Evolutionary conservation across 2,329 filamentous ascomycete genomes (phyloP).

Genomic region (Fusarium sp.): DNA sequence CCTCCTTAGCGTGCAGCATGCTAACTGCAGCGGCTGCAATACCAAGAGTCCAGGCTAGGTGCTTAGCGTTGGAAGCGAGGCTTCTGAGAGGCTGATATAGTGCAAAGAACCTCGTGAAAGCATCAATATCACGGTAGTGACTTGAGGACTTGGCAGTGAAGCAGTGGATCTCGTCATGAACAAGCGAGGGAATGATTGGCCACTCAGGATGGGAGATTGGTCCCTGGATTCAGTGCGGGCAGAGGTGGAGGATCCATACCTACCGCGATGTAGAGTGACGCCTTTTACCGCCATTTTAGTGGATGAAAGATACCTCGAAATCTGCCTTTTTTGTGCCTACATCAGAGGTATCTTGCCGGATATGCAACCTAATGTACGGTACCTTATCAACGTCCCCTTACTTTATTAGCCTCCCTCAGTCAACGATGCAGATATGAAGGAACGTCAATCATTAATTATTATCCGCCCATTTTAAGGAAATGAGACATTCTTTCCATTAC

Average conservation of each 20-base stretch:
- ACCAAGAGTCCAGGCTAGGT: no score
- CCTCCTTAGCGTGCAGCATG: constrained; percentile 6
- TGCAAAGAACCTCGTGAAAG: constrained; percentile 29
- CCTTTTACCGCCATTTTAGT: constrained; percentile 42
- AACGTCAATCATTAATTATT: constrained; percentile 37
- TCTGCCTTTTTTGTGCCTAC: constrained; percentile 8
- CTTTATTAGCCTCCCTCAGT: constrained; percentile 33
- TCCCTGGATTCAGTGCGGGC: constrained; percentile 36
- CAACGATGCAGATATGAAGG: constrained; percentile 36
- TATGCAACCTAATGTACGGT: constrained; percentile 31
- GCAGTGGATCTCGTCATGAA: constrained; percentile 17
- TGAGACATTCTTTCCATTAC: constrained; percentile 28
- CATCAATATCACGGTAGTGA: constrained; percentile 15
- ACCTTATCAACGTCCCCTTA: constrained; percentile 34
- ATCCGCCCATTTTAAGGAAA: constrained; percentile 21
- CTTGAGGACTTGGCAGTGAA: constrained; percentile 8
- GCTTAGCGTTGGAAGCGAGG: constrained; percentile 21
- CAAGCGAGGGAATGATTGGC: constrained; percentile 28
- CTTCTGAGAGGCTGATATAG: constrained; percentile 39
- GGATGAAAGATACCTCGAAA: constrained; percentile 22
- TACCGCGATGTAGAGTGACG: constrained; percentile 2
- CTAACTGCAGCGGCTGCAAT: background rate
- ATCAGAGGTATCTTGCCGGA: constrained; percentile 28
- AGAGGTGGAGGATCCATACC: constrained; percentile 32
- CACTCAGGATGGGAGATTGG: constrained; percentile 23